Percentiles rank a stretch among this genome's conserved stretches.
phyloP scores from a whole-genome alignment of 441 rosid genomes.

The Gossypium davidsonii region DNA sequence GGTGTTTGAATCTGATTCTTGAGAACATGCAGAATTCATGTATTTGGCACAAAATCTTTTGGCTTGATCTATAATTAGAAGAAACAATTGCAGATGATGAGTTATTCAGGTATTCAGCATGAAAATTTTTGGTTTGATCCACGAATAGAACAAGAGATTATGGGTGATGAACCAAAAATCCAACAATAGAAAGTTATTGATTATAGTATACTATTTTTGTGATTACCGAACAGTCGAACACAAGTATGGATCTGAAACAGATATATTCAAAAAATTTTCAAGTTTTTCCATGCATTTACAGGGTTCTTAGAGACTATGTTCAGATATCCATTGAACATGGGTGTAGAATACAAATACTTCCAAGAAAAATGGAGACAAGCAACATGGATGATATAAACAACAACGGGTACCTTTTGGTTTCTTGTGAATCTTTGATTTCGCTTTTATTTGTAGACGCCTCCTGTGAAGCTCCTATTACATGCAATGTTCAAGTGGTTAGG shows the following conservation, averaged over 20 bases:
- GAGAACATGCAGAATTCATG: slow-evolving; percentile 14
- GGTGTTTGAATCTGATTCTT: slow-evolving; percentile 10
- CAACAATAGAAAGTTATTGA: background rate
- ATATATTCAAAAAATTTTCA: background rate
- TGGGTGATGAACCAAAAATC: background rate
- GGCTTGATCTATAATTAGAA: slow-evolving; percentile 16
- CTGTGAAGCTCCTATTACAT: slow-evolving; percentile 53
- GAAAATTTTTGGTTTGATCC: slow-evolving; percentile 1
- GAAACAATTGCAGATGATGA: slow-evolving; percentile 4
- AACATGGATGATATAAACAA: background rate
- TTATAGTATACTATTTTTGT: background rate
- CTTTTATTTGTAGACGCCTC: slow-evolving; percentile 57
- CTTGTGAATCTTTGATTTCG: slow-evolving; percentile 40
- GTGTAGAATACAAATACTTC: background rate
- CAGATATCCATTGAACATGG: background rate
- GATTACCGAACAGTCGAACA: background rate
- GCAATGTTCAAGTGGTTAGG: slow-evolving; percentile 2
- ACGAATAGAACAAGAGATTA: slow-evolving; percentile 8
- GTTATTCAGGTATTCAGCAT: background rate
- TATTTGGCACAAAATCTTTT: slow-evolving; percentile 13
- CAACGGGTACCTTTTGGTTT: slow-evolving; percentile 32
- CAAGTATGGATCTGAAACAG: background rate
- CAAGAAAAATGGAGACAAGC: background rate
- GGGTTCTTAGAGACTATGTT: background rate
- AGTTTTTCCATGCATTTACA: background rate